Conservation (phyloP, 768 basidiomycete genomes). For the Phlebiopsis flavidoalba region DNA sequence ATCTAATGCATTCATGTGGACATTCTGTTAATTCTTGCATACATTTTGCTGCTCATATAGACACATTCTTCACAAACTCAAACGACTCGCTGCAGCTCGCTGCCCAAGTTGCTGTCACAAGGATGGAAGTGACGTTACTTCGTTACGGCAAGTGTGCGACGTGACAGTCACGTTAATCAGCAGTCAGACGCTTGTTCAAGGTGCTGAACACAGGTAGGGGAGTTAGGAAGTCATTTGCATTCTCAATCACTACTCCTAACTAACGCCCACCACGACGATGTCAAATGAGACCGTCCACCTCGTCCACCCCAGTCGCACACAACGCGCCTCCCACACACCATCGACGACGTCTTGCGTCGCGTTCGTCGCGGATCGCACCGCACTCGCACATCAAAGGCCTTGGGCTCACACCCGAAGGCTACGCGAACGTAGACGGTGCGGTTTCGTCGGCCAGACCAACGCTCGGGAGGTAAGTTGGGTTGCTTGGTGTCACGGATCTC, state of each 20-base stretch:
- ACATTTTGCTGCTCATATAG: not conserved
- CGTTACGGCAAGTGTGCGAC: not conserved
- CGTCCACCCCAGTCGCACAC: constrained; percentile 39
- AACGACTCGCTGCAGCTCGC: too few species aligned
- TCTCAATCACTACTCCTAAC: not conserved
- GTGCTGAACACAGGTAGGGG: not conserved
- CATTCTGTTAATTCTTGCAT: not conserved
- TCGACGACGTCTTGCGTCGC: constrained; percentile 37
- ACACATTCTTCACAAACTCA: too few species aligned
- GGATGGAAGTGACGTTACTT: not conserved
- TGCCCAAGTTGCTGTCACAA: too few species aligned
- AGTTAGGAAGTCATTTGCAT: not conserved
- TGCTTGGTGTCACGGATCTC: too few species aligned
- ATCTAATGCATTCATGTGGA: not conserved
- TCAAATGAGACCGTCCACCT: constrained; percentile 11
- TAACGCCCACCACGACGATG: constrained; percentile 1
- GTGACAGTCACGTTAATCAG: not conserved
- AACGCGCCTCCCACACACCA: constrained; percentile 53
- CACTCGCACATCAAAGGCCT: constrained; percentile 98
- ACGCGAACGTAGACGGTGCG: constrained; percentile 69
- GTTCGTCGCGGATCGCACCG: constrained; percentile 78
- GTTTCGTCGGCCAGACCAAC: constrained; percentile 86
- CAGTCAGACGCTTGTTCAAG: not conserved
- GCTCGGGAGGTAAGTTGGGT: constrained; percentile 81
- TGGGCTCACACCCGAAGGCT: constrained; percentile 81